Base-by-base conservation (phyloP, 805 yeast species). In the Scheffersomyces coipomensis region DNA sequence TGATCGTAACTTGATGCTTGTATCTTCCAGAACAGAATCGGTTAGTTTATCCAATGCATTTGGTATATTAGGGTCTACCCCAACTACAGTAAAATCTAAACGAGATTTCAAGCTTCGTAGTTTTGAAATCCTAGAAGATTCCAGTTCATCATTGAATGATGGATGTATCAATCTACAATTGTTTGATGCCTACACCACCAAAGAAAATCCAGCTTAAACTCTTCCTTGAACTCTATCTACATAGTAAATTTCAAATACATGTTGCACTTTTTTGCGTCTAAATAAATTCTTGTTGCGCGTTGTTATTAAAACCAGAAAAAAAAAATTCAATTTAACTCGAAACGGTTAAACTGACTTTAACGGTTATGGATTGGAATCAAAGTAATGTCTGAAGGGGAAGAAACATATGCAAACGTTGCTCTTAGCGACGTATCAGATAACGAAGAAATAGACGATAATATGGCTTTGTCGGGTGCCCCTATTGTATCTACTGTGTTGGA, bases 181-280 rank as follows among this genome's bases (percentile, higher is more conserved):
- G 23, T 66, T 70, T 34, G 73, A 67, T 39, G 71, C 73, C 0
- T 69, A 60, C 45, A 58, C 64, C 16, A 68, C 70, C 2, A 60
- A 54, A 39, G 74, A 69, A 45, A 70, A 70, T 35, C 73, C 72
- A 2, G 60, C 67, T 22, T 43, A 19, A 17, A n/a, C n/a, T n/a
- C n/a, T n/a, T n/a, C n/a, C n/a, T n/a, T n/a, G n/a, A n/a, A n/a
- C n/a, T n/a, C n/a, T n/a, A n/a, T n/a, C n/a, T n/a, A n/a, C n/a
- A n/a, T n/a, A n/a, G n/a, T n/a, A n/a, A n/a, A n/a, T n/a, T n/a
- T n/a, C n/a, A n/a, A n/a, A n/a, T n/a, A n/a, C n/a, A n/a, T n/a
- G n/a, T n/a, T n/a, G n/a, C n/a, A n/a, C n/a, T n/a, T n/a, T n/a
- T n/a, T n/a, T n/a, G n/a, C n/a, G n/a, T n/a, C n/a, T n/a, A n/a